phyloP scores from a whole-genome alignment of 2,329 filamentous ascomycete genomes.

The Diaporthe aspalathi region DNA sequence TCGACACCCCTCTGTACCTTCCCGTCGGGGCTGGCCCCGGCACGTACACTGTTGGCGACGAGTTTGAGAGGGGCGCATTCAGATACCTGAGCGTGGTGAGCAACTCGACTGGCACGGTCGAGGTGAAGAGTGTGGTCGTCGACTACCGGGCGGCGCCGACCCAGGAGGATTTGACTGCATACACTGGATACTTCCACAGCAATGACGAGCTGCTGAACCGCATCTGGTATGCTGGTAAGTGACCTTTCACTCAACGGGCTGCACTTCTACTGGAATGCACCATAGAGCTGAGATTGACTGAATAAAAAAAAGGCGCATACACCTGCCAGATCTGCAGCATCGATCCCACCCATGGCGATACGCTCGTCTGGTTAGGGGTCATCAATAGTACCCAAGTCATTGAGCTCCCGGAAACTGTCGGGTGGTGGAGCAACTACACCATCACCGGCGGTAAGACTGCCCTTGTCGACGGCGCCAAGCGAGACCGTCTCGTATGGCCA shows the following conservation, averaged over 20 bases:
- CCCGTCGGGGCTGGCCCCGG: slow-evolving; percentile 33
- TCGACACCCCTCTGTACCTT: slow-evolving; percentile 35
- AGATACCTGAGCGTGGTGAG: slow-evolving; percentile 52
- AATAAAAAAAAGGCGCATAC: not conserved
- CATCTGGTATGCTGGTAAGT: slow-evolving; percentile 68
- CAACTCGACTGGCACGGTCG: slow-evolving; percentile 45
- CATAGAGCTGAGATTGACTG: not conserved
- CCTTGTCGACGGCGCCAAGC: slow-evolving; percentile 65
- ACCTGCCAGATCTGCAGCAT: slow-evolving; percentile 28
- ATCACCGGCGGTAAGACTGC: slow-evolving; percentile 47
- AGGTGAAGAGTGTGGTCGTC: slow-evolving; percentile 51
- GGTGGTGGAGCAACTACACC: slow-evolving; percentile 45
- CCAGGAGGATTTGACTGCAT: slow-evolving; percentile 58
- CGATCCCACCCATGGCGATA: slow-evolving; percentile 41
- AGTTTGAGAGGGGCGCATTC: slow-evolving; percentile 53
- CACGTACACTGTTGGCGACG: slow-evolving; percentile 44
- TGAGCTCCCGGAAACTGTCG: slow-evolving; percentile 31
- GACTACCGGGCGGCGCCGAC: slow-evolving; percentile 55
- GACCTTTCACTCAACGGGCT: slow-evolving; percentile 48
- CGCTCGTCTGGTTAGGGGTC: slow-evolving; percentile 27
- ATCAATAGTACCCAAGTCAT: slow-evolving; percentile 34
- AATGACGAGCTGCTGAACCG: slow-evolving; percentile 62
- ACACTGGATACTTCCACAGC: slow-evolving; percentile 64
- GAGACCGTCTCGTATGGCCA: slow-evolving; percentile 70
- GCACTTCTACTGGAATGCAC: slow-evolving; percentile 39